Evolutionary conservation across 2,329 filamentous ascomycete genomes (phyloP), one percentile per base, ranked within the genome.

Genomic region (Dactylellina drechsleri): DNA sequence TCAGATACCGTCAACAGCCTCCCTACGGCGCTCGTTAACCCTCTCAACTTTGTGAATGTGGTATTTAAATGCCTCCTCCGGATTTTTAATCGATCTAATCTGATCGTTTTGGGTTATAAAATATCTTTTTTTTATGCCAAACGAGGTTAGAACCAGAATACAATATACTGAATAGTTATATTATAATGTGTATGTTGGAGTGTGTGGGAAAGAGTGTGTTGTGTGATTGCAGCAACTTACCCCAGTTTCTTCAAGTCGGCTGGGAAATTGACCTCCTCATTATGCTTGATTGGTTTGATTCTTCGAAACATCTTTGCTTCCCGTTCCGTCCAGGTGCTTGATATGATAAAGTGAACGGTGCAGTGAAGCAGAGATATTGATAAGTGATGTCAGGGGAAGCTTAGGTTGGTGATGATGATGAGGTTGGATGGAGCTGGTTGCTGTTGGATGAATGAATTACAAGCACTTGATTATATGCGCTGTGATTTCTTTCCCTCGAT

Each of bases 51-150:
- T 89, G 80, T 87, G 90, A 62, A 91, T 82, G 80, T 88, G 90
- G 84, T 86, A 97, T 78, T 91, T 87, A 84, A 92, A 96, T 80
- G 89, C 90, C 77, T 86, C 84, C 28, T 90, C 85, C 0, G 90
- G 89, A 41, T 92, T 83, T 20, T 86, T 83, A 65, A 91, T 89
- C 75, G 85, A 89, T 56, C 91, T 89, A 76, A 97, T 87, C 79
- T 94, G 88, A 78, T 94, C 92, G 0, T 88, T 82, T 0, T 89
- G 85, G 78, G 92, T 93, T 82, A 96, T 82, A 80, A 92, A 93
- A 82, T 93, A 96, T 50, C 92, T 93, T 18, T 28, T 41, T 16
- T 45, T 13, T 12, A 16, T 13, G 20, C 4, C 18, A n/a, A 16
- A 18, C 8, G 26, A 28, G 26, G 26, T 28, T 28, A 28, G 26